These are phyloP conservation scores for Trichoderma cornu-damae DNA, from an alignment of 2,329 filamentous ascomycete species.

Conservation along the genomic window DNA sequence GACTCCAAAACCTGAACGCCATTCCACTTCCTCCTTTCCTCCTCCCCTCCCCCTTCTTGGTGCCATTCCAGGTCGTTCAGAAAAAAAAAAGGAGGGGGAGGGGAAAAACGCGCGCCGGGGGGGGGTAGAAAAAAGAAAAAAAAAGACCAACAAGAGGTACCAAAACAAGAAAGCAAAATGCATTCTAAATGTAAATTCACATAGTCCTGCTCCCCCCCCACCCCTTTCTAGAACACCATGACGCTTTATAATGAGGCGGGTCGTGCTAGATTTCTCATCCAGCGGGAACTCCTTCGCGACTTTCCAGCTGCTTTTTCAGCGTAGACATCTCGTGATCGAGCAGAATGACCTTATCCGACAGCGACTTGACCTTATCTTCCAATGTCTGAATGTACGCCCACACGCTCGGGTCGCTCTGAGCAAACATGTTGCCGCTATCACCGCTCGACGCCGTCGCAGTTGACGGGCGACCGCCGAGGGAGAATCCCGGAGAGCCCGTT, in stretches of 20 bases:
- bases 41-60: no score
- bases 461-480: conserved; percentile 35
- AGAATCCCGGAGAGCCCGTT: conserved; percentile 29
- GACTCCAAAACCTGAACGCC: conserved; percentile 30
- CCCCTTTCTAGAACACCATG: background rate
- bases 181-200: conserved; percentile 11
- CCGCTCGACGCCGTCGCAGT: conserved; percentile 50
- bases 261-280: conserved; percentile 1
- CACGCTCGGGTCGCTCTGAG: conserved; percentile 55
- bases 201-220: background rate
- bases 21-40: no score
- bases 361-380: conserved; percentile 48
- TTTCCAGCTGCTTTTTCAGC: conserved; percentile 34
- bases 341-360: conserved; percentile 33
- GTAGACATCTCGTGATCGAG: conserved; percentile 33
- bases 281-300: conserved; percentile 26
- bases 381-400: conserved; percentile 69
- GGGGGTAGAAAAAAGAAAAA: no score
- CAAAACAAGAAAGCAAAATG: conserved; percentile 8
- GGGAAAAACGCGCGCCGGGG: no score
- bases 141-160: background rate
- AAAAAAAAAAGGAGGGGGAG: no score
- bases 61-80: no score
- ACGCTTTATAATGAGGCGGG: background rate
- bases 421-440: conserved; percentile 63